Evolutionary conservation across 371 early-diverging fungal species (phyloP).

Genomic region (Mortierella sp.): DNA sequence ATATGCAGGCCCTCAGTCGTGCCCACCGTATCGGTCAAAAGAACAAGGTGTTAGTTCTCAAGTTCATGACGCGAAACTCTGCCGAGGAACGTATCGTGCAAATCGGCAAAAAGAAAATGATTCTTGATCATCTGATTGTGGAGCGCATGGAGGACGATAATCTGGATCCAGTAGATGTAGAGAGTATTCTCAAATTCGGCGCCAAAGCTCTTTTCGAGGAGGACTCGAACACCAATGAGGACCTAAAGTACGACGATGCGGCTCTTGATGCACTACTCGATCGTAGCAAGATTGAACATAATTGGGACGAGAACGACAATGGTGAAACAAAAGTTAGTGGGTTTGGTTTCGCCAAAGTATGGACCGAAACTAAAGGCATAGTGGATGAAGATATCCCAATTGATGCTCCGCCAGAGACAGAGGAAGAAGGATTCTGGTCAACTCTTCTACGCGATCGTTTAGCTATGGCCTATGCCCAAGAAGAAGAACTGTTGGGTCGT

Average conservation of each 20-base stretch:
- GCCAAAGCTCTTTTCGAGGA: slow-evolving; percentile 84
- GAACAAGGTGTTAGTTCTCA: slow-evolving; percentile 87
- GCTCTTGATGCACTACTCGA: slow-evolving; percentile 78
- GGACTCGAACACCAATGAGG: slow-evolving; percentile 59
- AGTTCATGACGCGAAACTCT: slow-evolving; percentile 86
- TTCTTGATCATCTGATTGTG: slow-evolving; percentile 88
- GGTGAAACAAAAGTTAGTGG: slow-evolving; percentile 52
- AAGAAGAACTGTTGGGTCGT: slow-evolving; percentile 49
- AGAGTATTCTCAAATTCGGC: slow-evolving; percentile 84
- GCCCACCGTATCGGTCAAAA: slow-evolving; percentile 97
- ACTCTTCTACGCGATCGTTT: slow-evolving; percentile 47
- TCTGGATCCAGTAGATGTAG: slow-evolving; percentile 72
- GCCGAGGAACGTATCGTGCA: slow-evolving; percentile 85
- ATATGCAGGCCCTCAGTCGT: slow-evolving; percentile 91
- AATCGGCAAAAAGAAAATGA: slow-evolving; percentile 87
- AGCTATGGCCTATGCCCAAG: slow-evolving; percentile 42
- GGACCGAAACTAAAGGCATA: slow-evolving; percentile 53
- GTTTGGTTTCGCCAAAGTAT: slow-evolving; percentile 58
- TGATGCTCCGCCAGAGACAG: slow-evolving; percentile 41
- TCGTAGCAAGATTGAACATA: slow-evolving; percentile 60
- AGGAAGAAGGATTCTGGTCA: slow-evolving; percentile 55
- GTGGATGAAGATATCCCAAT: slow-evolving; percentile 57
- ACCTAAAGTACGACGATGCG: slow-evolving; percentile 68
- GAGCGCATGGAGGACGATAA: slow-evolving; percentile 79
- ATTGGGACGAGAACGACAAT: slow-evolving; percentile 31